Conservation (phyloP, 169 alveolate species). For the Cryptosporidium felis region DNA sequence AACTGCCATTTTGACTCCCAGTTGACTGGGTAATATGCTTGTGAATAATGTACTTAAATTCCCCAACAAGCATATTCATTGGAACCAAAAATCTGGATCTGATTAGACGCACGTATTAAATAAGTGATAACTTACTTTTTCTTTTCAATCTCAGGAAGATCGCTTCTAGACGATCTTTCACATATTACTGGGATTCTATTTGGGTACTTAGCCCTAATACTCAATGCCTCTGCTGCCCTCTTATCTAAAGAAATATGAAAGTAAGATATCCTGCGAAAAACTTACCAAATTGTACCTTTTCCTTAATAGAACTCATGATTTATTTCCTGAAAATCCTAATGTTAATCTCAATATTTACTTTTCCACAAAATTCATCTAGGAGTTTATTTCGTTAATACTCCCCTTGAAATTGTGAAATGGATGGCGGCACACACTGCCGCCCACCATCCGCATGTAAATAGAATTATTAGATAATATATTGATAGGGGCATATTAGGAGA, state of each 20-base stretch:
- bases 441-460: constrained; percentile 22
- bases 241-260: constrained; percentile 74
- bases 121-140: constrained; percentile 74
- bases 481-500: too few species aligned
- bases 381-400: constrained; percentile 9
- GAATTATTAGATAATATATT: too few species aligned
- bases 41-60: constrained; percentile 87
- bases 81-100: constrained; percentile 82
- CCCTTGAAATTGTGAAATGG: constrained; percentile 12
- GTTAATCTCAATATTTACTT: too few species aligned
- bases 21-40: constrained; percentile 81
- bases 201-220: constrained; percentile 84
- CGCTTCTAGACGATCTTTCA: constrained; percentile 78
- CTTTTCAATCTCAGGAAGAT: constrained; percentile 78
- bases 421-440: constrained; percentile 30
- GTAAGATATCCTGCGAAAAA: neutral
- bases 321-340: too few species aligned
- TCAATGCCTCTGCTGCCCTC: constrained; percentile 84
- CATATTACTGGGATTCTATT: constrained; percentile 91
- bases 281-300: constrained; percentile 73
- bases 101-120: constrained; percentile 32
- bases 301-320: constrained; percentile 61
- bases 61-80: constrained; percentile 86
- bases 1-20: constrained; percentile 65
- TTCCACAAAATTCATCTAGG: too few species aligned